A percentile compares a stretch with the other conserved stretches of the same genome.
phyloP scores from a whole-genome alignment of 441 rosid genomes.

The Croton laevigatus region DNA sequence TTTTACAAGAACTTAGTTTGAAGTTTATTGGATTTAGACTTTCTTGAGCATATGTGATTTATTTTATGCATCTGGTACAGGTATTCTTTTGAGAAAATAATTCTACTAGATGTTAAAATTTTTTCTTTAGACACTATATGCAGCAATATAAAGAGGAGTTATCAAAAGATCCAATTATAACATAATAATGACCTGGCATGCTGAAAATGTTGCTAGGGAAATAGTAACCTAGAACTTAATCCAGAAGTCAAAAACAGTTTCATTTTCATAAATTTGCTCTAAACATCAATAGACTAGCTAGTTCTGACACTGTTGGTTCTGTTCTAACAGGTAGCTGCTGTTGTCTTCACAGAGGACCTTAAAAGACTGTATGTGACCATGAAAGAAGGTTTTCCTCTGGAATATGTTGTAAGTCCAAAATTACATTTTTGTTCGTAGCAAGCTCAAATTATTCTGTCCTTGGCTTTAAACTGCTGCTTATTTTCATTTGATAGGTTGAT shows the following conservation, averaged over 20 bases:
- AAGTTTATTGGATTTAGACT: background rate
- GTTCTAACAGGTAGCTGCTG: conserved; percentile 78
- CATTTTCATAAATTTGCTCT: background rate
- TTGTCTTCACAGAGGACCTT: conserved; percentile 93
- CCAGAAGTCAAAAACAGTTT: background rate
- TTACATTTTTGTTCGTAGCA: conserved; percentile 14
- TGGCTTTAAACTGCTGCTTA: conserved; percentile 22
- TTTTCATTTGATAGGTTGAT: conserved; percentile 59
- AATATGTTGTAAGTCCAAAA: conserved; percentile 70
- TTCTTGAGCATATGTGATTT: background rate
- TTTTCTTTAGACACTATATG: background rate
- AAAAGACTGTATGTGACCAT: conserved; percentile 83
- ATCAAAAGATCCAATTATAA: background rate
- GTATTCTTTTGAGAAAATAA: background rate
- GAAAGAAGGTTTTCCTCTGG: conserved; percentile 97
- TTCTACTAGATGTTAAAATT: background rate
- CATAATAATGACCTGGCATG: background rate
- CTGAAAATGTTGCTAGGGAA: background rate
- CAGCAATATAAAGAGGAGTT: background rate
- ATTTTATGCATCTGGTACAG: background rate
- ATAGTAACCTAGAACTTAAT: background rate
- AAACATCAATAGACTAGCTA: conserved; percentile 9
- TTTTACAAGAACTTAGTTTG: background rate
- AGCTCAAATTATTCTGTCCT: conserved; percentile 5
- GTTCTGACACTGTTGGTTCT: conserved; percentile 17